Evolutionary conservation across 805 yeast genomes (phyloP).

Genomic region (Candida nemodendra): DNA sequence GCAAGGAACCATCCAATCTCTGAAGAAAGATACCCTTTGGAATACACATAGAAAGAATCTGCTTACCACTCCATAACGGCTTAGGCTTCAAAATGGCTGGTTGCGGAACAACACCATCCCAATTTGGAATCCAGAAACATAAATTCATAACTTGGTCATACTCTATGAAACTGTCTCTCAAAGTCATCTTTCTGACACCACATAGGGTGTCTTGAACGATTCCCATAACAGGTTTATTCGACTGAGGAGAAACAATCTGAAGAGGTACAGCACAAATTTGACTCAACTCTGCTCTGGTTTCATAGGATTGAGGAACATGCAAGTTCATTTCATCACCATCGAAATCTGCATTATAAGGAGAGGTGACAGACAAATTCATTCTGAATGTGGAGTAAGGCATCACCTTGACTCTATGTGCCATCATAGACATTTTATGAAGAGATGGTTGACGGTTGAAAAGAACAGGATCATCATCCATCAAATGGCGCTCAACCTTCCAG

Average conservation of each 20-base stretch:
- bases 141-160: constrained; percentile 95
- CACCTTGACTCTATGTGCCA: constrained; percentile 97
- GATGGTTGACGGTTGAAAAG: constrained; percentile 99
- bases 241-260: constrained; percentile 97
- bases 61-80: constrained; percentile 98
- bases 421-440: constrained; percentile 98
- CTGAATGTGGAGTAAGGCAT: constrained; percentile 99
- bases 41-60: constrained; percentile 84
- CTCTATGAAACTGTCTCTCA: constrained; percentile 84
- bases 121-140: constrained; percentile 95
- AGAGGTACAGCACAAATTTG: constrained; percentile 96
- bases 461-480: constrained; percentile 97
- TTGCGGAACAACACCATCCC: constrained; percentile 98
- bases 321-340: constrained; percentile 99
- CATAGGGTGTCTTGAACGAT: constrained; percentile 98
- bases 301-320: constrained; percentile 98
- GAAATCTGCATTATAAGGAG: constrained; percentile 99
- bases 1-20: constrained; percentile 85
- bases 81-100: constrained; percentile 94
- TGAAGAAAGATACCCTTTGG: constrained; percentile 95
- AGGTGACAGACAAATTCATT: constrained; percentile 92
- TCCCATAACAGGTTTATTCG: constrained; percentile 99
- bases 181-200: constrained; percentile 94
- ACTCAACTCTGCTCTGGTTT: constrained; percentile 93
- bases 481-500: constrained; percentile 98